phyloP scores from a whole-genome alignment of 139 green algal species.

The Marvania coccoides region DNA sequence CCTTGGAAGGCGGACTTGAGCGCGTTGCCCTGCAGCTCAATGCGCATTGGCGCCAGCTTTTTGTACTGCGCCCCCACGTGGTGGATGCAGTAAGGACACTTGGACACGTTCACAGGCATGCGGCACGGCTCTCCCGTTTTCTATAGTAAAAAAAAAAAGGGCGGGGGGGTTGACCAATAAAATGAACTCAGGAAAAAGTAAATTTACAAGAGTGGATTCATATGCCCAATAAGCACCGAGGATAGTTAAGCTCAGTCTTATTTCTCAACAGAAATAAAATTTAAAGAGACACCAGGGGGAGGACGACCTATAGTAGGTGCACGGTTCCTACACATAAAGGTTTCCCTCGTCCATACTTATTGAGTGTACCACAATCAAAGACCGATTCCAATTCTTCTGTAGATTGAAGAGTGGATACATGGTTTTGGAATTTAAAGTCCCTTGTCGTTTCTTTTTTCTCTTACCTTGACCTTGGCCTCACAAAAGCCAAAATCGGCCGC shows the following conservation, averaged over 20 bases:
- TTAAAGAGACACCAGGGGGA: neutral
- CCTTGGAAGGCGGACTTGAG: slow-evolving; percentile 22
- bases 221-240: too few relatives aligned
- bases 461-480: slow-evolving; percentile 27
- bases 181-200: too few relatives aligned
- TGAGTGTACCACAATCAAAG: too few relatives aligned
- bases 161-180: neutral
- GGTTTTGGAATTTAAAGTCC: too few relatives aligned
- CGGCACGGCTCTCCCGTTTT: slow-evolving; percentile 35
- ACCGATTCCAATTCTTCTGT: too few relatives aligned
- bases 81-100: slow-evolving; percentile 38
- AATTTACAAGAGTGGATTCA: too few relatives aligned
- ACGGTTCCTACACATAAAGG: too few relatives aligned
- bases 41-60: slow-evolving; percentile 8
- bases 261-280: neutral
- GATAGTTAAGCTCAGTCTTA: neutral
- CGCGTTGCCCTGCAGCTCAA: slow-evolving; percentile 21
- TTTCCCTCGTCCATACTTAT: too few relatives aligned
- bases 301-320: neutral
- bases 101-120: slow-evolving; percentile 33
- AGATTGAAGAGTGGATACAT: too few relatives aligned
- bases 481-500: slow-evolving; percentile 43
- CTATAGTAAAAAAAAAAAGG: neutral
- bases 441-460: too few relatives aligned
- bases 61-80: slow-evolving; percentile 37